A percentile compares a stretch with the other conserved stretches of the same genome.
Conservation (phyloP, 1,284 basidiomycete genomes). For the Melampsora larici-populina region DNA sequence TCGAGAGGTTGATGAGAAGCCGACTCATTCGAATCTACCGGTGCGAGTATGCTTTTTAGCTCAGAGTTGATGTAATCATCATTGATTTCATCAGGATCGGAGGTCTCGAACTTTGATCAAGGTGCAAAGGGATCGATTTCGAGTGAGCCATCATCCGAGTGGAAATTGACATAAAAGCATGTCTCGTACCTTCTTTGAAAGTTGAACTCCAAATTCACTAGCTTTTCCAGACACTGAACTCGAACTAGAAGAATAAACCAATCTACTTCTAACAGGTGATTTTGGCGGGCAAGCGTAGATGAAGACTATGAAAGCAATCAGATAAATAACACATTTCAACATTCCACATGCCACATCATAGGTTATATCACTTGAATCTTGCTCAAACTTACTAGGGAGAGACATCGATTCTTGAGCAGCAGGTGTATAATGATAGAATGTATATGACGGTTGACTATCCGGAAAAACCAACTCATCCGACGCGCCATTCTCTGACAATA, state of each 20-base stretch:
- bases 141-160: background rate
- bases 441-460: constrained; percentile 37
- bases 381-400: background rate
- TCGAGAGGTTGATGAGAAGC: background rate
- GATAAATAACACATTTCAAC: background rate
- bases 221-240: constrained; percentile 28
- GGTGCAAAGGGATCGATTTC: background rate
- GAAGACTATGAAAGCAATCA: constrained; percentile 27
- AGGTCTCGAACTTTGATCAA: constrained; percentile 12
- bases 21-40: background rate
- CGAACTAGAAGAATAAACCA: constrained; percentile 41
- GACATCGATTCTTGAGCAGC: constrained; percentile 7
- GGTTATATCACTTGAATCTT: background rate
- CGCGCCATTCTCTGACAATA: constrained; percentile 19
- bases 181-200: constrained; percentile 32
- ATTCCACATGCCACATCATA: background rate
- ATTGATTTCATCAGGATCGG: constrained; percentile 36
- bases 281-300: constrained; percentile 38
- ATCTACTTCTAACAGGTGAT: constrained; percentile 34
- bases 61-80: constrained; percentile 32
- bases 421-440: constrained; percentile 24
- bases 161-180: background rate
- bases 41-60: background rate
- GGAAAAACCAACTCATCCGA: constrained; percentile 38
- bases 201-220: constrained; percentile 21